phyloP scores from a whole-genome alignment of 805 yeast genomes.

The Candida nitratophila region DNA sequence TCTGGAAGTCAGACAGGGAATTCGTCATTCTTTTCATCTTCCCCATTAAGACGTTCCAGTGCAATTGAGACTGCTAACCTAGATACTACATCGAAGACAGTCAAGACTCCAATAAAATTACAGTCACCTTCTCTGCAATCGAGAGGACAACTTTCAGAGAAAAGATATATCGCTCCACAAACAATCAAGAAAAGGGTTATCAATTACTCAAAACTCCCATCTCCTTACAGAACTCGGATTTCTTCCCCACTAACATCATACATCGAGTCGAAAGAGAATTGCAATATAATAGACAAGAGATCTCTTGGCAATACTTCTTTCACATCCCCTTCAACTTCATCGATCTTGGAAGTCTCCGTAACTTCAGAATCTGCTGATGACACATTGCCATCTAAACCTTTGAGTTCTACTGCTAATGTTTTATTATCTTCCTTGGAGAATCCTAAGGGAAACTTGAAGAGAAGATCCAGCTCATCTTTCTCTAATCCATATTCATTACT shows the following conservation, averaged over 20 bases:
- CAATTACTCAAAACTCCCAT: conserved; percentile 20
- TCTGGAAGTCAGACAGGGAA: neutral
- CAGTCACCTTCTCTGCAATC: neutral
- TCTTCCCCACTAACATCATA: conserved; percentile 21
- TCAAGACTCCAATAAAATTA: neutral
- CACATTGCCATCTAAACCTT: conserved; percentile 1
- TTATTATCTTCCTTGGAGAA: conserved; percentile 16
- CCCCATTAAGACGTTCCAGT: neutral
- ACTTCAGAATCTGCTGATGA: neutral
- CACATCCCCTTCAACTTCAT: too few species aligned
- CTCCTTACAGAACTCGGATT: conserved; percentile 18
- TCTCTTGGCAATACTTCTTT: too few species aligned
- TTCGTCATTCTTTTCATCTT: conserved; percentile 1
- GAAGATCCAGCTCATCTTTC: neutral
- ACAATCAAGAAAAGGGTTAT: conserved; percentile 21
- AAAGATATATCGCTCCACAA: conserved; percentile 9
- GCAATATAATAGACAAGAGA: conserved; percentile 2
- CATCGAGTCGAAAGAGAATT: conserved; percentile 12
- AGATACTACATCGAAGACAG: neutral
- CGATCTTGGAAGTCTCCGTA: too few species aligned
- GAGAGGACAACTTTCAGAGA: neutral
- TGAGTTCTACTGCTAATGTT: conserved; percentile 20
- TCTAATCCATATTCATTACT: neutral
- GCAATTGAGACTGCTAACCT: neutral
- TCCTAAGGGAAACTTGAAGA: neutral